Evolutionary conservation across 2,329 filamentous ascomycete species (phyloP).

Genomic region (Diaporthe caulivora): DNA sequence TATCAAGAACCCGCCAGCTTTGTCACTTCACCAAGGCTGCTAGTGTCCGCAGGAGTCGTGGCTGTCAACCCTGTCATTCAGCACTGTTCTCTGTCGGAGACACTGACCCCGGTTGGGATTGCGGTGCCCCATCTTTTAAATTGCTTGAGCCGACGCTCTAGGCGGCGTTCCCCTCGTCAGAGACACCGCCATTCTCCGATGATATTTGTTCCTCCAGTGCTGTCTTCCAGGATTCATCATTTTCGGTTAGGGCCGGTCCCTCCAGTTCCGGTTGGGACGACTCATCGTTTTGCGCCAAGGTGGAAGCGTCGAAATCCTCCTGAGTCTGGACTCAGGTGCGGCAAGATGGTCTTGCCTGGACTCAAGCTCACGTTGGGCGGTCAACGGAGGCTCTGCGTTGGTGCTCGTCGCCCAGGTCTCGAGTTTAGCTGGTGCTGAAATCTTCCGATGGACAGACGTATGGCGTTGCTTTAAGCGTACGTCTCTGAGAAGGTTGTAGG

Average conservation of each 20-base stretch:
- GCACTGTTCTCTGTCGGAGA: not conserved
- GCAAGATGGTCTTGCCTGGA: too few relatives aligned
- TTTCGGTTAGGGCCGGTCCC: too few relatives aligned
- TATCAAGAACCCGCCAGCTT: too few relatives aligned
- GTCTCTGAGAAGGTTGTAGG: not conserved
- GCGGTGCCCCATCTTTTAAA: too few relatives aligned
- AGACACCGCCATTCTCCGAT: not conserved
- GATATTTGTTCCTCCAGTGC: too few relatives aligned
- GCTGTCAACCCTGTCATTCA: not conserved
- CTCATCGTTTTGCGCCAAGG: too few relatives aligned
- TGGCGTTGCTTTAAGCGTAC: not conserved
- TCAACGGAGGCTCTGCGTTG: not conserved
- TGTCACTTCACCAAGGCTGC: not conserved
- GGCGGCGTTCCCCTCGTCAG: not conserved
- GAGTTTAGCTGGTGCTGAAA: not conserved
- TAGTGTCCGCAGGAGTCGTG: not conserved
- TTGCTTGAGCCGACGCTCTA: not conserved
- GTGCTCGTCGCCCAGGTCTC: not conserved
- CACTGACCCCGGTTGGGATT: not conserved
- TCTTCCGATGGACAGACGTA: not conserved
- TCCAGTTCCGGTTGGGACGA: too few relatives aligned
- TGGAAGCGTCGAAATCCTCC: too few relatives aligned
- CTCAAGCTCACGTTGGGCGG: not conserved
- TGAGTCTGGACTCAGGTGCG: too few relatives aligned
- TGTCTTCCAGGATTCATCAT: too few relatives aligned